Base-by-base conservation (phyloP, 768 basidiomycete genomes). In the Tulasnella sp. region DNA sequence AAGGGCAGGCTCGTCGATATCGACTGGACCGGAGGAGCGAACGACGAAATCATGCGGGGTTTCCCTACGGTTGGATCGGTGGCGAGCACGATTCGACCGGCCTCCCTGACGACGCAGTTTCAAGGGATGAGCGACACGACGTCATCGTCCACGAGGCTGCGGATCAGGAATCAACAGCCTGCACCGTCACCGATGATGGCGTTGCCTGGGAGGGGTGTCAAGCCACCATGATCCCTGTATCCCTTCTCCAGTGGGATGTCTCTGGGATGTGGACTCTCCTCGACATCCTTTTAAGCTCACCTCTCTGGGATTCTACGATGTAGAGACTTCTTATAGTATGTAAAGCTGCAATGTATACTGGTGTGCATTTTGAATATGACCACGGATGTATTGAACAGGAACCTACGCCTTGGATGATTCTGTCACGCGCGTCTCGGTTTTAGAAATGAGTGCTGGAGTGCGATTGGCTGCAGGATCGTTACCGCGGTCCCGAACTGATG, bases 151-250 rank as follows among this genome's bases (percentile, higher is more conserved):
- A 19, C 47, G 19, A 52, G 47, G 6, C 47, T 52, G 47, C n/a
- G 39, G 68, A 47, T 69, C 34, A 40, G 36, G 44, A 69, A 39
- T 14, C 68, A 59, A 29, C 68, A 69, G n/a, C 68, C 68, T 17
- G 47, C 39, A n/a, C 68, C 68, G n/a, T 44, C 68, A 42, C 68
- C 68, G 32, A 47, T 35, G 68, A 69, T 69, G 68, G 68, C 39
- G 22, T 42, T 69, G n/a, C 68, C 68, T 7, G 68, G 68, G 42
- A 14, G 68, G 26, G 4, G 32, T 40, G 44, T 14, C 47, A 52
- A 52, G 47, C 68, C 68, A n/a, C 68, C 42, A 35, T 69, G 34
- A 69, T 29, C 4, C 34, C 16, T 19, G 16, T 37, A 41, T 42
- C 36, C 36, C 29, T 17, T 5, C 19, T n/a, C n/a, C n/a, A n/a